A percentile compares a stretch with the other conserved stretches of the same genome.
Conservation (phyloP, 306 rosid genomes). For the Senna siamea region DNA sequence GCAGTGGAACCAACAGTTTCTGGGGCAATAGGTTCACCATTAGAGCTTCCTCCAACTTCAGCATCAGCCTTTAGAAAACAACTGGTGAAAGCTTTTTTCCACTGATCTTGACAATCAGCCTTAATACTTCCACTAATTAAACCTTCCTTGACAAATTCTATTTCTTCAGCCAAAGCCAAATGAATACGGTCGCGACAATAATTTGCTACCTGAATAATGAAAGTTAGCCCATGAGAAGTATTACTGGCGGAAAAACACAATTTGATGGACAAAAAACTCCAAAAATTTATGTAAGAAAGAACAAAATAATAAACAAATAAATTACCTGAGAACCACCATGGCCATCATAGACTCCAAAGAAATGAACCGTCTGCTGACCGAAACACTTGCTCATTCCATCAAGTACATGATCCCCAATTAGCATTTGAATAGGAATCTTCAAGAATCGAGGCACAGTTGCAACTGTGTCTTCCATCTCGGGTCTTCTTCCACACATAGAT, state of each 20-base stretch:
- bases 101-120: slow-evolving; percentile 69
- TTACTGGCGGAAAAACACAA: slow-evolving; percentile 1
- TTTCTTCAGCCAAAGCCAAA: slow-evolving; percentile 85
- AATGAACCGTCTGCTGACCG: slow-evolving; percentile 67
- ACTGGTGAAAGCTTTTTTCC: slow-evolving; percentile 70
- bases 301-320: slow-evolving; percentile 2
- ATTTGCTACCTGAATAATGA: slow-evolving; percentile 71
- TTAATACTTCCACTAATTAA: slow-evolving; percentile 46
- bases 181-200: slow-evolving; percentile 80
- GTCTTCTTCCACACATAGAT: slow-evolving; percentile 80
- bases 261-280: slow-evolving; percentile 1
- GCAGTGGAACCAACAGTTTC: slow-evolving; percentile 97
- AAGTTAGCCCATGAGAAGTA: slow-evolving; percentile 29
- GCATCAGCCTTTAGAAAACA: slow-evolving; percentile 82
- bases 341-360: slow-evolving; percentile 91
- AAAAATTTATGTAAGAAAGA: background rate
- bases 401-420: slow-evolving; percentile 60
- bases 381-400: slow-evolving; percentile 63
- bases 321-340: slow-evolving; percentile 91
- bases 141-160: slow-evolving; percentile 58
- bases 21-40: slow-evolving; percentile 72
- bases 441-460: slow-evolving; percentile 61
- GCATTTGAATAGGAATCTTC: slow-evolving; percentile 78
- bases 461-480: slow-evolving; percentile 92
- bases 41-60: slow-evolving; percentile 76